Evolutionary conservation across 768 basidiomycete species (phyloP).

Genomic region (Pholiota molesta): DNA sequence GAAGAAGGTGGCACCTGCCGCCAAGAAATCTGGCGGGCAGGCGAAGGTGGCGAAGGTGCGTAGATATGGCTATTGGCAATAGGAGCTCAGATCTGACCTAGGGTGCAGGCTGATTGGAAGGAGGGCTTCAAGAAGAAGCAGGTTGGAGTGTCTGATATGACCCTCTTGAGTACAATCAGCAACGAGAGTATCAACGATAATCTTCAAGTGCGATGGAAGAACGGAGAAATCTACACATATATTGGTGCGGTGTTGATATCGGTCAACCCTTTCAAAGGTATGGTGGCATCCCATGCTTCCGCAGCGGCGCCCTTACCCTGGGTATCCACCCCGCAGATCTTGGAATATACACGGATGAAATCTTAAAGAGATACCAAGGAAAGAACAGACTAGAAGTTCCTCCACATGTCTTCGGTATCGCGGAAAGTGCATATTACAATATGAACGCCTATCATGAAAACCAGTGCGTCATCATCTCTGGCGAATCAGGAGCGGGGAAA

Average conservation of each 20-base stretch:
- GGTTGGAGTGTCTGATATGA: constrained; percentile 99
- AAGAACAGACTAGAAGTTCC: constrained; percentile 99
- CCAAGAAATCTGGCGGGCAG: constrained; percentile 63
- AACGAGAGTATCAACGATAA: constrained; percentile 99
- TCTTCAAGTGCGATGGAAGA: constrained; percentile 94
- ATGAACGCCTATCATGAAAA: constrained; percentile 99
- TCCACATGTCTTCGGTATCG: constrained; percentile 97
- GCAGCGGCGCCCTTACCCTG: constrained; percentile 11
- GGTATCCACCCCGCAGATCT: constrained; percentile 61
- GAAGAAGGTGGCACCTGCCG: constrained; percentile 70
- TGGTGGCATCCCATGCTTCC: not conserved
- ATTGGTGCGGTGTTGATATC: constrained; percentile 98
- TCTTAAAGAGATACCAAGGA: constrained; percentile 83
- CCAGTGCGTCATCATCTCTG: constrained; percentile 99
- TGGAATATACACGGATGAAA: constrained; percentile 95
- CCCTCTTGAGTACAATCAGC: constrained; percentile 92
- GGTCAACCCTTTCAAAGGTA: constrained; percentile 98
- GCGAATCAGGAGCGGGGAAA: constrained; percentile 98
- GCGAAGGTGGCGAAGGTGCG: constrained; percentile 79
- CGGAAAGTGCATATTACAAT: constrained; percentile 96
- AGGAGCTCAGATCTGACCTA: constrained; percentile 12
- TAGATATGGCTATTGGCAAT: not conserved
- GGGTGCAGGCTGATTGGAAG: constrained; percentile 94
- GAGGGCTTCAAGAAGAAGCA: constrained; percentile 99
- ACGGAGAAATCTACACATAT: constrained; percentile 97